Evolutionary conservation across 2,329 filamentous ascomycete species (phyloP).

Genomic region (Ambrosiella beaveri): DNA sequence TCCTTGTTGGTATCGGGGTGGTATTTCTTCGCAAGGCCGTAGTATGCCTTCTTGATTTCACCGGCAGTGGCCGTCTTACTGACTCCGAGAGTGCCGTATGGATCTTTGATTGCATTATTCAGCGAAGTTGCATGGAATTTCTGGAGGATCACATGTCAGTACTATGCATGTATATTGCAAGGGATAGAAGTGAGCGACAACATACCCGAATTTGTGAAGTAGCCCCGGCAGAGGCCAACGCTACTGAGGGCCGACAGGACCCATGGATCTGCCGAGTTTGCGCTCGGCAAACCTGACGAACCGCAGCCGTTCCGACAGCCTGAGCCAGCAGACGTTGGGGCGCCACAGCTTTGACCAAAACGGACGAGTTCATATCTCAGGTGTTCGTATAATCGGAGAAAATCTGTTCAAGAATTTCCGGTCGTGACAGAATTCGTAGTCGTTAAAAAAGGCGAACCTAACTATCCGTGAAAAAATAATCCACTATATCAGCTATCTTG

Average conservation of each 20-base stretch:
- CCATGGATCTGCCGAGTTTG: conserved; percentile 20
- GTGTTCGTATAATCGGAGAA: neutral
- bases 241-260: conserved; percentile 2
- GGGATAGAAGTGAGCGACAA: neutral
- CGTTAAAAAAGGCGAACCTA: neutral
- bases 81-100: conserved; percentile 76
- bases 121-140: conserved; percentile 44
- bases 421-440: neutral
- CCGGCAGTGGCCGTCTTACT: conserved; percentile 59
- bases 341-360: conserved; percentile 29
- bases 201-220: conserved; percentile 2
- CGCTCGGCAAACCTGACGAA: conserved; percentile 19
- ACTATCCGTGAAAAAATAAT: neutral
- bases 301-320: conserved; percentile 22
- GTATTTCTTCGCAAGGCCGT: conserved; percentile 90
- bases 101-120: conserved; percentile 46
- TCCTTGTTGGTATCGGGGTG: conserved; percentile 99
- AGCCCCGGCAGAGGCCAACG: neutral
- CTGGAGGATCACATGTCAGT: conserved; percentile 18
- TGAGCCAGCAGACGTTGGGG: conserved; percentile 30
- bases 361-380: conserved; percentile 28
- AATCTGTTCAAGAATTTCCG: neutral
- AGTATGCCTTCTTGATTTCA: conserved; percentile 98
- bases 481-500: neutral
- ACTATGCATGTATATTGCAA: neutral